Conservation (phyloP, 495 filamentous ascomycete species). For the Cenococcum geophilum region DNA sequence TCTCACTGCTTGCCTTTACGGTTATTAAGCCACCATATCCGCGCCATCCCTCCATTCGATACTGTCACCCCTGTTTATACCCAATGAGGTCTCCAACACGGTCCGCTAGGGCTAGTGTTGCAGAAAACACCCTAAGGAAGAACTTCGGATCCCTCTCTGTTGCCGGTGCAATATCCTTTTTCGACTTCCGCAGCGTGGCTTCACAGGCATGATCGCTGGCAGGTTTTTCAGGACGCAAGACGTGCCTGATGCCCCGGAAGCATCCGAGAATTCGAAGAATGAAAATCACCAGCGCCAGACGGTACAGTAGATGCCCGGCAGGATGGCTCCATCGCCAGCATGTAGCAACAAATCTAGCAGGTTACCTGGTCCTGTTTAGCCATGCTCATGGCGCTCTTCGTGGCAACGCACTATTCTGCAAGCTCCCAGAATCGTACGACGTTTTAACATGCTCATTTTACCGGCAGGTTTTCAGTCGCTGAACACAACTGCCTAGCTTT, state of each 20-base stretch:
- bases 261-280: not conserved
- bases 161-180: slow-evolving; percentile 15
- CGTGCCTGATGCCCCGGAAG: slow-evolving; percentile 3
- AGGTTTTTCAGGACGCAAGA: not conserved
- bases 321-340: not conserved
- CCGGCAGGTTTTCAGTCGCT: not conserved
- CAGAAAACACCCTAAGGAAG: not conserved
- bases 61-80: too few species aligned
- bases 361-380: not conserved
- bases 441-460: not conserved
- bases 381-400: not conserved
- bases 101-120: not conserved
- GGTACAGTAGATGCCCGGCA: not conserved
- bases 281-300: not conserved
- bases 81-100: not conserved
- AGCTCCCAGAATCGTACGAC: not conserved
- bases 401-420: not conserved
- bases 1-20: not conserved
- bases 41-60: not conserved
- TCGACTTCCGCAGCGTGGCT: slow-evolving; percentile 1
- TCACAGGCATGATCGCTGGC: not conserved
- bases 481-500: not conserved
- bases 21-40: not conserved
- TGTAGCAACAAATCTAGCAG: slow-evolving; percentile 1
- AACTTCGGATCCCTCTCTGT: not conserved